Evolutionary conservation across 805 yeast genomes (phyloP).

Genomic region (Zygosaccharomyces bisporus): DNA sequence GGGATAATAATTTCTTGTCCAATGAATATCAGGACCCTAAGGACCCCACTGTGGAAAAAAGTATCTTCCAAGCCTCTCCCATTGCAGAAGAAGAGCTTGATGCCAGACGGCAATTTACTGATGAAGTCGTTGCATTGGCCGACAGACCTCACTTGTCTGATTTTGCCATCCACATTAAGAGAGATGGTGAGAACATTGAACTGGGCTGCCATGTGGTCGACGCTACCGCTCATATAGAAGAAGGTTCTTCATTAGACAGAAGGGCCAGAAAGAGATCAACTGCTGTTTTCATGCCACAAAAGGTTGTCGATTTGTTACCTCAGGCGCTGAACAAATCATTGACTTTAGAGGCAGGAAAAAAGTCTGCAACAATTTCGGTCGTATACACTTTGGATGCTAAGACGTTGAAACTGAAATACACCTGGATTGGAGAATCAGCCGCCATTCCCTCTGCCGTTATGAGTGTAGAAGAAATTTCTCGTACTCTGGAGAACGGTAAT

Average conservation of each 20-base stretch:
- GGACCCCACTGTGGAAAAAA: slow-evolving; percentile 31
- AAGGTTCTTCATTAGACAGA: slow-evolving; percentile 75
- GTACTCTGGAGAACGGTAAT: slow-evolving; percentile 14
- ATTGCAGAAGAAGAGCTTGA: slow-evolving; percentile 22
- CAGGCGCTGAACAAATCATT: slow-evolving; percentile 53
- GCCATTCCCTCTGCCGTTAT: slow-evolving; percentile 51
- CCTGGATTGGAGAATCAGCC: slow-evolving; percentile 70
- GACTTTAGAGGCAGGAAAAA: slow-evolving; percentile 58
- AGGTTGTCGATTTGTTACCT: slow-evolving; percentile 64
- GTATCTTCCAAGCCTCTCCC: slow-evolving; percentile 24
- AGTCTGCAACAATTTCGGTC: slow-evolving; percentile 68
- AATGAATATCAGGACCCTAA: slow-evolving; percentile 66
- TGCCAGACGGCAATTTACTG: slow-evolving; percentile 22
- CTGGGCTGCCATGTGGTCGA: slow-evolving; percentile 86
- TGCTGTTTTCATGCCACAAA: slow-evolving; percentile 82
- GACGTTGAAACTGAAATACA: slow-evolving; percentile 66
- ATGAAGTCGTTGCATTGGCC: slow-evolving; percentile 35
- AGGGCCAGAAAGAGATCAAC: slow-evolving; percentile 88
- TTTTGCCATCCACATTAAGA: slow-evolving; percentile 77
- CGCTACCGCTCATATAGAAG: slow-evolving; percentile 64
- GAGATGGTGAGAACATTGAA: slow-evolving; percentile 55
- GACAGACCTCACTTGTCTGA: slow-evolving; percentile 47
- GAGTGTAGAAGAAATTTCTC: slow-evolving; percentile 22
- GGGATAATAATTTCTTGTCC: slow-evolving; percentile 79
- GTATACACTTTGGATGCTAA: slow-evolving; percentile 74